These are phyloP conservation scores for Ceratocystis smalleyi DNA, from an alignment of 2,329 filamentous ascomycete species.

Conservation along the genomic window DNA sequence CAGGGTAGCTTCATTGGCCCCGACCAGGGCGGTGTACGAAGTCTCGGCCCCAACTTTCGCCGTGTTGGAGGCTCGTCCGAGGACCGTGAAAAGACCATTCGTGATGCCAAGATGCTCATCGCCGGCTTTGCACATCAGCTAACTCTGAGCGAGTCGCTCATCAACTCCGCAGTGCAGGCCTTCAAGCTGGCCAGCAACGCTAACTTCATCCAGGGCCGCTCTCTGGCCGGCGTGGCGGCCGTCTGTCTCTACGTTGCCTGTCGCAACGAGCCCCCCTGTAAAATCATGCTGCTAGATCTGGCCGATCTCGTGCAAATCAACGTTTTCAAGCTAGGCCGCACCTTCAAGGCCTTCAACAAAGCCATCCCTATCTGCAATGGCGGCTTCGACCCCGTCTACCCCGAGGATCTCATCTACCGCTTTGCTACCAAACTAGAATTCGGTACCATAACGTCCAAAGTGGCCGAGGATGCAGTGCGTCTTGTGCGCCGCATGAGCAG, in stretches of 20 bases:
- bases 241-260: conserved; percentile 84
- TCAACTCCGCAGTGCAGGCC: conserved; percentile 52
- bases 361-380: conserved; percentile 54
- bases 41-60: conserved; percentile 46
- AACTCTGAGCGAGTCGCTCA: conserved; percentile 43
- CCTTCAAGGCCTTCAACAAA: conserved; percentile 70
- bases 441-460: conserved; percentile 60
- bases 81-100: conserved; percentile 44
- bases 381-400: conserved; percentile 53
- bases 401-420: conserved; percentile 79
- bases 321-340: conserved; percentile 79
- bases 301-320: conserved; percentile 72
- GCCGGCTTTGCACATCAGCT: conserved; percentile 47
- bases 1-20: conserved; percentile 80
- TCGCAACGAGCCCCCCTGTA: conserved; percentile 61
- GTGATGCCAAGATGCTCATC: conserved; percentile 43
- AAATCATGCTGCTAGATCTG: conserved; percentile 87
- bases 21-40: conserved; percentile 66
- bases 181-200: conserved; percentile 60
- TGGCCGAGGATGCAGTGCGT: conserved; percentile 74
- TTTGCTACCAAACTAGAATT: conserved; percentile 91
- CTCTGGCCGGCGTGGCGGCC: conserved; percentile 71
- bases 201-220: conserved; percentile 75
- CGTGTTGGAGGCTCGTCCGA: conserved; percentile 39
- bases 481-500: conserved; percentile 86